These are phyloP conservation scores for Geoglossum glabrum DNA, from an alignment of 495 filamentous ascomycete species.

Conservation along the genomic window DNA sequence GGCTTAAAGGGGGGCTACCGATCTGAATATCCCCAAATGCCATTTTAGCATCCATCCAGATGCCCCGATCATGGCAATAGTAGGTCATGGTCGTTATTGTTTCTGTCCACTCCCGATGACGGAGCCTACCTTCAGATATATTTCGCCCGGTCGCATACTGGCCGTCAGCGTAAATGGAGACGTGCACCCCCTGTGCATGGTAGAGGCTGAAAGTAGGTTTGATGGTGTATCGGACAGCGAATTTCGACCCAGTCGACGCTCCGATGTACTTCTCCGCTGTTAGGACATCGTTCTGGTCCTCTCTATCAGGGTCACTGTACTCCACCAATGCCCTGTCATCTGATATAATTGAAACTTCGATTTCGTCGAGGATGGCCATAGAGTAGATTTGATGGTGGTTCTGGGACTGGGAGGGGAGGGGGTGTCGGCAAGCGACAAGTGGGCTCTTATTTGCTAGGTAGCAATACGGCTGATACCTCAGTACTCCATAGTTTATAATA, in stretches of 20 bases:
- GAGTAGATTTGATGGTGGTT: neutral
- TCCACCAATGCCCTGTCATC: neutral
- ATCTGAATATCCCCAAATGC: neutral
- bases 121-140: neutral
- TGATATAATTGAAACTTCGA: neutral
- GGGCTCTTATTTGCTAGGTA: too few species aligned
- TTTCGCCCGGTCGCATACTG: neutral
- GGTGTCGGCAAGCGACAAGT: too few species aligned
- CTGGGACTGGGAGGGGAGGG: too few species aligned
- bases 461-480: too few species aligned
- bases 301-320: slow-evolving; percentile 10
- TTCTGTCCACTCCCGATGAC: neutral
- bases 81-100: neutral
- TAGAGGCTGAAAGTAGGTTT: neutral
- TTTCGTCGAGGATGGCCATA: neutral
- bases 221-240: slow-evolving; percentile 6
- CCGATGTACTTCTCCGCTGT: slow-evolving; percentile 7
- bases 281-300: neutral
- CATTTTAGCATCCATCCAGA: neutral
- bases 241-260: slow-evolving; percentile 7
- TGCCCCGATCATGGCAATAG: neutral
- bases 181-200: neutral
- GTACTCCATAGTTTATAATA: too few species aligned
- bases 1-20: neutral
- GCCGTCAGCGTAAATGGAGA: neutral